Percentiles rank a stretch among this genome's conserved stretches.
These are phyloP conservation scores for Alectoria sarmentosa DNA, from an alignment of 495 filamentous ascomycete species.

Conservation along the genomic window DNA sequence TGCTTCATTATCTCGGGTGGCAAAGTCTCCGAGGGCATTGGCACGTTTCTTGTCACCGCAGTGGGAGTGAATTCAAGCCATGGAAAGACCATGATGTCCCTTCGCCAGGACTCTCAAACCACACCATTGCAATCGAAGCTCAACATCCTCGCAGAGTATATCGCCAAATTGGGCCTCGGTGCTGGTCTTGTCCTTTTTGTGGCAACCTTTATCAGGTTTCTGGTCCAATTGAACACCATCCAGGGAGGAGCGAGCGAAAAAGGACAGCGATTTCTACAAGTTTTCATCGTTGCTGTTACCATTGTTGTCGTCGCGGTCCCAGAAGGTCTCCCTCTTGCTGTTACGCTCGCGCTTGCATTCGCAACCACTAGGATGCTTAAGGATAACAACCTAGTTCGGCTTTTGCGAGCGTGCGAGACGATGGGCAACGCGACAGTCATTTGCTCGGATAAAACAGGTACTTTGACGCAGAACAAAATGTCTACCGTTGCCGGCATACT, in stretches of 20 bases:
- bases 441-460: slow-evolving; percentile 96
- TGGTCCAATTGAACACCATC: slow-evolving; percentile 53
- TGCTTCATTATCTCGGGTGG: slow-evolving; percentile 91
- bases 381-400: slow-evolving; percentile 89
- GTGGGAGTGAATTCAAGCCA: slow-evolving; percentile 83
- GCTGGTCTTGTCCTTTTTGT: slow-evolving; percentile 80
- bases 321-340: slow-evolving; percentile 86
- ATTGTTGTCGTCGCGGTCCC: slow-evolving; percentile 94
- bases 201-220: slow-evolving; percentile 89
- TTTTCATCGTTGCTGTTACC: slow-evolving; percentile 92
- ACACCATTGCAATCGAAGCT: slow-evolving; percentile 94
- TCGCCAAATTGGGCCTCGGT: slow-evolving; percentile 83
- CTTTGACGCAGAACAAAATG: slow-evolving; percentile 93
- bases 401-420: slow-evolving; percentile 91
- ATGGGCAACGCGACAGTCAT: slow-evolving; percentile 97
- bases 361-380: slow-evolving; percentile 92
- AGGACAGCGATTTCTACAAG: slow-evolving; percentile 79
- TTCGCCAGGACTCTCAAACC: slow-evolving; percentile 82
- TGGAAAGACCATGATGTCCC: slow-evolving; percentile 89
- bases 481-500: slow-evolving; percentile 73
- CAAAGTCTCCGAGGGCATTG: slow-evolving; percentile 87
- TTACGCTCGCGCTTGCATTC: slow-evolving; percentile 89
- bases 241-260: slow-evolving; percentile 56
- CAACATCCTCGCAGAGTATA: slow-evolving; percentile 83
- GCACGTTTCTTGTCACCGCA: slow-evolving; percentile 79